These are phyloP conservation scores for Eimeria maxima DNA, from an alignment of 169 alveolate species.

Conservation along the genomic window DNA sequence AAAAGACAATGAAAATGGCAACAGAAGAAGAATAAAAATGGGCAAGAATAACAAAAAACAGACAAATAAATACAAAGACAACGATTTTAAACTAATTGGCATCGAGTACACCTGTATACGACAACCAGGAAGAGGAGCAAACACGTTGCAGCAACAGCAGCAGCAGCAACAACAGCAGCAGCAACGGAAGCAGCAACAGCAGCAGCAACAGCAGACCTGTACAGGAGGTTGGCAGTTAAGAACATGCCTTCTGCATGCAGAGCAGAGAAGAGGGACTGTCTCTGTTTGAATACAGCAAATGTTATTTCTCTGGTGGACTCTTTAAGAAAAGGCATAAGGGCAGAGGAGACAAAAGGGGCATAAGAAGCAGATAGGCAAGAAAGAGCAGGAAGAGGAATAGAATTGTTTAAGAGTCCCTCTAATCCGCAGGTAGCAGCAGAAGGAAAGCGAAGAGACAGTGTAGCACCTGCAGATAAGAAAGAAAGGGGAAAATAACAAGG, in stretches of 20 bases:
- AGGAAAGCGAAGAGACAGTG: constrained; percentile 47
- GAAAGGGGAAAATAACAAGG: too few relatives aligned
- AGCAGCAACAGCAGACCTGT: neutral
- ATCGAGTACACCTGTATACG: neutral
- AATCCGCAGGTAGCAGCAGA: constrained; percentile 34
- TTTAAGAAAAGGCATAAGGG: constrained; percentile 2
- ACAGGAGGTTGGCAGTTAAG: constrained; percentile 39
- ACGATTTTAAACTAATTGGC: neutral
- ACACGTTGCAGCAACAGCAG: neutral
- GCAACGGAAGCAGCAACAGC: neutral
- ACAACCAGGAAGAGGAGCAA: neutral
- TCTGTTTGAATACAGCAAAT: constrained; percentile 4
- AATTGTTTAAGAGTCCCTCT: neutral
- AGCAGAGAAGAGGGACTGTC: constrained; percentile 47
- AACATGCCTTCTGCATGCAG: constrained; percentile 10
- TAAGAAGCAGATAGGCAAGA: too few relatives aligned
- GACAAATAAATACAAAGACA: neutral
- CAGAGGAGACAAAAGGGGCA: neutral
- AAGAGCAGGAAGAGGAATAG: constrained; percentile 40
- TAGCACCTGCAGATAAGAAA: neutral
- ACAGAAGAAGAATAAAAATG: too few relatives aligned
- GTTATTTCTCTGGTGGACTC: constrained; percentile 41
- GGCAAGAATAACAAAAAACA: neutral
- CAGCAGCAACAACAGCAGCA: constrained; percentile 18
- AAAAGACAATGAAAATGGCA: too few relatives aligned